These are phyloP conservation scores for Penicillium sp. DNA, from an alignment of 2,329 filamentous ascomycete genomes.

Conservation along the genomic window DNA sequence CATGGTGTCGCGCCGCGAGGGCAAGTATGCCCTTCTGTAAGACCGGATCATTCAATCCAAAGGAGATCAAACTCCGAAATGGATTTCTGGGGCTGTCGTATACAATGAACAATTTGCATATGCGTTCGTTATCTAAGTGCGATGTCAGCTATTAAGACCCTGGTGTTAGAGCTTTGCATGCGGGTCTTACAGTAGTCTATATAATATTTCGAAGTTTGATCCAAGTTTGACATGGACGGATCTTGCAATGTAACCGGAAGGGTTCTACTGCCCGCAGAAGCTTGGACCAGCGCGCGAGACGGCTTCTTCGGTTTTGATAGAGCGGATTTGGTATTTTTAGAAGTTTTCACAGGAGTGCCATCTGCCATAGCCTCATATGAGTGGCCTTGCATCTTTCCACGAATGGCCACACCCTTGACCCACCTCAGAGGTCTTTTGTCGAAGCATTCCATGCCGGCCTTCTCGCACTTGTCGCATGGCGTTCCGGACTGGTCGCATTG, in stretches of 20 bases:
- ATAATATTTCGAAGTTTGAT: slow-evolving; percentile 14
- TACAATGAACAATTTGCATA: slow-evolving; percentile 37
- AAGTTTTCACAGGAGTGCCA: not conserved
- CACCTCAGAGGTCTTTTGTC: slow-evolving; percentile 37
- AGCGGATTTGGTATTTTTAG: not conserved
- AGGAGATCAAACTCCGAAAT: slow-evolving; percentile 33
- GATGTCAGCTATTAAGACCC: not conserved
- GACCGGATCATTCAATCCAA: slow-evolving; percentile 29
- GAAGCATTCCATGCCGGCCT: slow-evolving; percentile 35
- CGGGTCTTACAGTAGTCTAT: slow-evolving; percentile 4
- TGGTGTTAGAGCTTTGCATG: not conserved
- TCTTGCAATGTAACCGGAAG: slow-evolving; percentile 2
- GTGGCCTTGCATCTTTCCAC: slow-evolving; percentile 33
- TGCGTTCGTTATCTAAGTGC: slow-evolving; percentile 34
- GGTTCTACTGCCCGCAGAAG: not conserved
- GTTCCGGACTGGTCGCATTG: slow-evolving; percentile 34
- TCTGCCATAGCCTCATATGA: slow-evolving; percentile 14
- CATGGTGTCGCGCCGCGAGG: slow-evolving; percentile 37
- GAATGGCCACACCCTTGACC: slow-evolving; percentile 39
- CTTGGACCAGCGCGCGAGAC: not conserved
- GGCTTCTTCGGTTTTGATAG: not conserved
- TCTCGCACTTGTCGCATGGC: slow-evolving; percentile 37
- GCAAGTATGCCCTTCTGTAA: slow-evolving; percentile 36
- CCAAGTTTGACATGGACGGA: slow-evolving; percentile 13
- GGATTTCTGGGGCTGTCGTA: slow-evolving; percentile 39